These are phyloP conservation scores for Pseudoneurospora amorphoporcata DNA, from an alignment of 495 filamentous ascomycete genomes.

Conservation along the genomic window DNA sequence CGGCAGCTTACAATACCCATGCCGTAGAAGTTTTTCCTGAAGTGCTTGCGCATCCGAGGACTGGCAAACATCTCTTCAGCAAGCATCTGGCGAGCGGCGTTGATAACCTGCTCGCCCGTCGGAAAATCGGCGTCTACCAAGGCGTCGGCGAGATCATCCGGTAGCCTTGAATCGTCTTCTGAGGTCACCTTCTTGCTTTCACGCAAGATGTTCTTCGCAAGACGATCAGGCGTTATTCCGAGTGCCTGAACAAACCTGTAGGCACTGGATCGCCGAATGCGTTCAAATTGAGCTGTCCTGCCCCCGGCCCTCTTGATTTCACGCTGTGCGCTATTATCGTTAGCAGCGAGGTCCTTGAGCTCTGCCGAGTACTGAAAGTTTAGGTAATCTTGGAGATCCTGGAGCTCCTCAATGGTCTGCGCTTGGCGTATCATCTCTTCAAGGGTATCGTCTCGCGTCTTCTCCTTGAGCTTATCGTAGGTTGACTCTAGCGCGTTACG, in stretches of 20 bases:
- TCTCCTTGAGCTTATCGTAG: conserved; percentile 57
- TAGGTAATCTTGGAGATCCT: conserved; percentile 92
- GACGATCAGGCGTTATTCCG: conserved; percentile 78
- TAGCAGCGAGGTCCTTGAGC: conserved; percentile 60
- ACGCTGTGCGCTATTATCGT: conserved; percentile 39
- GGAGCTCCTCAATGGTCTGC: conserved; percentile 79
- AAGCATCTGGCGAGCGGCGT: conserved; percentile 74
- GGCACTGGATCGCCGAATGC: conserved; percentile 63
- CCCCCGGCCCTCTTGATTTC: conserved; percentile 65
- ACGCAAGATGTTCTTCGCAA: conserved; percentile 74
- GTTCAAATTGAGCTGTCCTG: conserved; percentile 66
- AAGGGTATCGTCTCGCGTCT: conserved; percentile 49
- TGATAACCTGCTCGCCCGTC: conserved; percentile 63
- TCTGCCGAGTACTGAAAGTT: conserved; percentile 86
- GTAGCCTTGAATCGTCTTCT: conserved; percentile 66
- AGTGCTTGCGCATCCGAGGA: conserved; percentile 80
- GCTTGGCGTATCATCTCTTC: conserved; percentile 72
- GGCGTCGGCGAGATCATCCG: conserved; percentile 77
- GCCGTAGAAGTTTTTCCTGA: conserved; percentile 72
- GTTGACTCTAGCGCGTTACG: conserved; percentile 69
- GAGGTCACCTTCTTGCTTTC: conserved; percentile 68
- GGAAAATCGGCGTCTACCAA: conserved; percentile 61
- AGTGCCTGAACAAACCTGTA: conserved; percentile 81
- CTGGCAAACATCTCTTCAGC: conserved; percentile 82
- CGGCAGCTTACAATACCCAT: conserved; percentile 73